Percentiles rank a stretch among this genome's conserved stretches.
These are phyloP conservation scores for Skeletonema grethae DNA, from an alignment of 108 stramenopile genomes.

Conservation along the genomic window DNA sequence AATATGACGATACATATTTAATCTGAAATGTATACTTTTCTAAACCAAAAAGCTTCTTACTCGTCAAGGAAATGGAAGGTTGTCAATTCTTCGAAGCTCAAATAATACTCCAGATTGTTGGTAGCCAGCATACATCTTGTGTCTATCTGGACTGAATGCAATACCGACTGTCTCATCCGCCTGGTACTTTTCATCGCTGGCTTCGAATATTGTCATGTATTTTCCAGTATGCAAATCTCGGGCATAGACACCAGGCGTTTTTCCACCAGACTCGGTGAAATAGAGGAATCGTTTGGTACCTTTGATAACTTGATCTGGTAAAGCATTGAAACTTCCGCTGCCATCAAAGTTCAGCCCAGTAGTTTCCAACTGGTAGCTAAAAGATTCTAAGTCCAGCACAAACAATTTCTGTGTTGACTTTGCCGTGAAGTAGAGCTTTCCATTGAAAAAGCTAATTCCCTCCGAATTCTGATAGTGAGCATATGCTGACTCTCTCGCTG, in stretches of 20 bases:
- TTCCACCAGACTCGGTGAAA: conserved; percentile 58
- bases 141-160: conserved; percentile 58
- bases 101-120: conserved; percentile 6
- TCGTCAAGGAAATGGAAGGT: background rate
- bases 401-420: conserved; percentile 32
- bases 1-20: too few relatives aligned
- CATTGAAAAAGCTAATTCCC: conserved; percentile 46
- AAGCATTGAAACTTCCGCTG: conserved; percentile 24
- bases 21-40: too few relatives aligned
- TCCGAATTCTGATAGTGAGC: conserved; percentile 37
- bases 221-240: conserved; percentile 15
- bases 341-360: background rate
- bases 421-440: conserved; percentile 42
- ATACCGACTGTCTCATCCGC: conserved; percentile 65
- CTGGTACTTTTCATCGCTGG: background rate
- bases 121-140: conserved; percentile 19
- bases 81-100: background rate
- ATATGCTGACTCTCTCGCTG: conserved; percentile 21
- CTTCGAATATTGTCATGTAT: conserved; percentile 41
- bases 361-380: conserved; percentile 6
- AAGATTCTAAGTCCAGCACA: conserved; percentile 30
- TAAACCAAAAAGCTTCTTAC: background rate
- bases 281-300: conserved; percentile 31
- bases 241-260: conserved; percentile 38
- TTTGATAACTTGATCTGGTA: conserved; percentile 56